A percentile compares a stretch with the other conserved stretches of the same genome.
phyloP scores from a whole-genome alignment of 352 stramenopile species.

The Halophytophthora polymorphica region DNA sequence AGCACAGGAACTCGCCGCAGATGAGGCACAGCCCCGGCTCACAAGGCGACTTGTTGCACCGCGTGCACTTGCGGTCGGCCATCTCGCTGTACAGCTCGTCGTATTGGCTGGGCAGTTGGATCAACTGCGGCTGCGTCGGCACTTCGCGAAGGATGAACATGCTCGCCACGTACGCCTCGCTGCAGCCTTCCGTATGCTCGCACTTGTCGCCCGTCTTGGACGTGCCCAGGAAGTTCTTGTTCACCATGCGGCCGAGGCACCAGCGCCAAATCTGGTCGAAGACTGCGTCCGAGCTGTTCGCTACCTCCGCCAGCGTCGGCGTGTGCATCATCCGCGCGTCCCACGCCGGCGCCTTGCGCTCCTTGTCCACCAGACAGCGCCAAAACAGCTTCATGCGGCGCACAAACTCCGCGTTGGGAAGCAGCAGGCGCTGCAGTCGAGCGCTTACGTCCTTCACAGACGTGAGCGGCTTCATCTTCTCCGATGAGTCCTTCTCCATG shows the following conservation, averaged over 20 bases:
- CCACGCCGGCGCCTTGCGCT: conserved; percentile 8
- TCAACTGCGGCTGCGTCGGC: conserved; percentile 49
- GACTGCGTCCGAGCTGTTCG: conserved; percentile 42
- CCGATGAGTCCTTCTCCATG: conserved; percentile 53
- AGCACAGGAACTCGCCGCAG: conserved; percentile 82
- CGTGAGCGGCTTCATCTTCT: conserved; percentile 57
- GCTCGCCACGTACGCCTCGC: conserved; percentile 82
- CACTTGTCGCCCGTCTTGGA: conserved; percentile 76
- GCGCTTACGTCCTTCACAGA: conserved; percentile 31
- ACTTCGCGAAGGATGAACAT: conserved; percentile 87
- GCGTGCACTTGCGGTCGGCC: conserved; percentile 60
- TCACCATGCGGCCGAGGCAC: conserved; percentile 83
- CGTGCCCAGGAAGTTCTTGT: conserved; percentile 67
- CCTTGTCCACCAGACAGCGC: conserved; percentile 52
- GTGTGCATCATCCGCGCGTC: conserved; percentile 27
- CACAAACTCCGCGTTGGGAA: conserved; percentile 59
- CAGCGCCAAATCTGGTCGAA: conserved; percentile 83
- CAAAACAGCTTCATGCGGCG: conserved; percentile 86
- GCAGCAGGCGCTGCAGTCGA: conserved; percentile 43
- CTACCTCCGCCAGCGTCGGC: conserved; percentile 54
- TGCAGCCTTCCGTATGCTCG: conserved; percentile 82
- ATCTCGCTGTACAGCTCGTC: conserved; percentile 83
- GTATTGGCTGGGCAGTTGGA: conserved; percentile 83
- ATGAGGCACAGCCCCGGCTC: conserved; percentile 82
- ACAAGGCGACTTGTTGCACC: conserved; percentile 61